Base-by-base conservation (phyloP, 2,329 filamentous ascomycete species). In the Aspergillus fumigatiaffinis region DNA sequence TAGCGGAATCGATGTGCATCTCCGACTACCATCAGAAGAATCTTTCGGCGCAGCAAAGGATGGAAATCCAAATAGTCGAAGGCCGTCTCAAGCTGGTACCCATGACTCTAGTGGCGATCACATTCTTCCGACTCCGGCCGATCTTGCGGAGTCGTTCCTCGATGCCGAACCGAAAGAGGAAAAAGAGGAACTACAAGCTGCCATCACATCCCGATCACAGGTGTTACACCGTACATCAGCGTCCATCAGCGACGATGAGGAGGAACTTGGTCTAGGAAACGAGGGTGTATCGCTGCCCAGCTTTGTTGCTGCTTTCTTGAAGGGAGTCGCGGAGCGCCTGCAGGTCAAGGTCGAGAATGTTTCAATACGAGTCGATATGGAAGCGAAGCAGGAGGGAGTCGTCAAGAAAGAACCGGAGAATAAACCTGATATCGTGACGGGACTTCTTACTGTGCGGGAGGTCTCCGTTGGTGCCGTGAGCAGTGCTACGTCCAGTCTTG, bases 1-100 rank as follows among this genome's bases (percentile, higher is more conserved):
- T 23, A 86, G 93, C 65, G 92, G 91, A 21, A 85, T 97, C 59
- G 84, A 92, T 63, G 82, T 95, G 32, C 83, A 86, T 58, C 68
- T 90, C 25, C 81, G 80, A 63, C 78, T 91, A 35, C 78, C 66
- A 67, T 76, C 60, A 72, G 76, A 73, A 67, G 65, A 72, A 64
- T 51, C 70, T 67, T 57, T 63, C 67, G 66, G 62, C 61, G 65
- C 66, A 65, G 66, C 51, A 57, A 69, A 70, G 63, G 67, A 68
- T 58, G 63, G 62, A 69, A 65, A 60, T 64, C 68, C 55, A 14
- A 52, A 58, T 42, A 26, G n/a, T 2, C 28, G 25, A 12, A 63
- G 58, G 51, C 49, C 56, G 55, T 52, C 56, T 26, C 56, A 63
- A 20, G 57, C 63, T 7, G 53, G 58, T 5, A 52, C 61, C 6